Evolutionary conservation across 129 eudicot species (phyloP), one percentile per base, ranked within the genome.

Genomic region (Kitagawia praeruptora): DNA sequence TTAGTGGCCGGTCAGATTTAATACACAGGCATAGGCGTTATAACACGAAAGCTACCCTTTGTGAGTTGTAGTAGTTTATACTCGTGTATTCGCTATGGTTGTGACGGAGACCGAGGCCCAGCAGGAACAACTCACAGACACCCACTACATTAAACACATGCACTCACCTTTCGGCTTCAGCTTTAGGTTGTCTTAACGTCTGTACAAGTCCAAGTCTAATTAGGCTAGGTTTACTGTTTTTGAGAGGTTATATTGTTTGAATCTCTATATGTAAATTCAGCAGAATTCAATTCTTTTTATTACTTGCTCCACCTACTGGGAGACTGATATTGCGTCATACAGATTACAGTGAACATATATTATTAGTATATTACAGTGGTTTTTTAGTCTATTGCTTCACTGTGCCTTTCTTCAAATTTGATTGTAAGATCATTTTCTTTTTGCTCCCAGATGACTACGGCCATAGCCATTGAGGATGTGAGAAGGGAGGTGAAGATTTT

Each of bases 401-500:
- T 74, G 3, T 42, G 53, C 27, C 10, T 21, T 8, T n/a, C 12
- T n/a, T 56, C 23, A 6, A 34, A 44, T 42, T 74, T 44, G 13
- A 10, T 27, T 40, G 3, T 6, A 18, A 41, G 13, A 46, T n/a
- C 7, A 34, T 34, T 53, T 79, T 78, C 27, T 41, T 79, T 42
- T 44, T 31, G 54, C 40, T 21, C 80, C 10, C 84, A 95, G 97
- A 95, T 92, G 98, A 95, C 97, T 25, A 95, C 98, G 3, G 94
- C 98, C 71, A 95, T 95, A 75, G 97, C 98, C 45, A 89, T 94
- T 79, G 98, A 94, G 83, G 98, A 92, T 84, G 98, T 91, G 63
- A 92, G 98, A 82, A 85, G 96, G 81, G 98, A 94, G 85, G 98
- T 94, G 23, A 94, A 94, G 83, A 92, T 92, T 67, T 84, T 94